These are phyloP conservation scores for Solanum chmielewskii DNA, from an alignment of 257 asterid genomes.

Conservation along the genomic window DNA sequence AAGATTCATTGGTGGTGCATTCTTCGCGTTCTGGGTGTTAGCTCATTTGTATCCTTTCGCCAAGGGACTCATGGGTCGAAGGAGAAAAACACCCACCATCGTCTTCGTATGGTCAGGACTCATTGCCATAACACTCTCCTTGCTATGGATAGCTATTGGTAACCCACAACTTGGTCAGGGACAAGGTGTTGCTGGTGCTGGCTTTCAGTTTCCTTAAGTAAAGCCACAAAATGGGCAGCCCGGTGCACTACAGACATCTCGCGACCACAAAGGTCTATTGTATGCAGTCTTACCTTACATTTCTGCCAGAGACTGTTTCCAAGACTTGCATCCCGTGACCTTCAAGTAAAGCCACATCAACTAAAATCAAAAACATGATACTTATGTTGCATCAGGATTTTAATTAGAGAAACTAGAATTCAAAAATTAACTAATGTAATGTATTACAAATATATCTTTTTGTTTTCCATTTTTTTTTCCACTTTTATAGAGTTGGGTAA, in stretches of 20 bases:
- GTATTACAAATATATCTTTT: not conserved
- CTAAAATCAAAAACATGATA: not conserved
- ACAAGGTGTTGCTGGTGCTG: not conserved
- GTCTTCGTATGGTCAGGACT: constrained; percentile 41
- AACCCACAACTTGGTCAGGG: not conserved
- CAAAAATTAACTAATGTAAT: not conserved
- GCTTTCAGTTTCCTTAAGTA: constrained; percentile 7
- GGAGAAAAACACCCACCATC: constrained; percentile 32
- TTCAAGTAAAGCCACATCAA: not conserved
- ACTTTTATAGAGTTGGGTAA: not conserved
- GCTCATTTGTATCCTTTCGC: constrained; percentile 38
- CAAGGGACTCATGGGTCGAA: constrained; percentile 33
- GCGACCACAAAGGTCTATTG: not conserved
- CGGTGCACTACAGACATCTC: not conserved
- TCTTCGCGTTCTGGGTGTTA: constrained; percentile 37
- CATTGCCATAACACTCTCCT: constrained; percentile 31
- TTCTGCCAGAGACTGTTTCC: not conserved
- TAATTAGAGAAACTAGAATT: not conserved
- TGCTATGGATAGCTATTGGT: constrained; percentile 22
- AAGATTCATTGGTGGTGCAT: constrained; percentile 26
- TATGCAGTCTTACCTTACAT: not conserved
- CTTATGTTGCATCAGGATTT: not conserved
- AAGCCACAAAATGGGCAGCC: not conserved
- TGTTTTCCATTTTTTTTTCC: not conserved
- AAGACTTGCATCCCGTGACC: not conserved